Base-by-base conservation (phyloP, 2,329 filamentous ascomycete genomes). In the Alternaria triticina region DNA sequence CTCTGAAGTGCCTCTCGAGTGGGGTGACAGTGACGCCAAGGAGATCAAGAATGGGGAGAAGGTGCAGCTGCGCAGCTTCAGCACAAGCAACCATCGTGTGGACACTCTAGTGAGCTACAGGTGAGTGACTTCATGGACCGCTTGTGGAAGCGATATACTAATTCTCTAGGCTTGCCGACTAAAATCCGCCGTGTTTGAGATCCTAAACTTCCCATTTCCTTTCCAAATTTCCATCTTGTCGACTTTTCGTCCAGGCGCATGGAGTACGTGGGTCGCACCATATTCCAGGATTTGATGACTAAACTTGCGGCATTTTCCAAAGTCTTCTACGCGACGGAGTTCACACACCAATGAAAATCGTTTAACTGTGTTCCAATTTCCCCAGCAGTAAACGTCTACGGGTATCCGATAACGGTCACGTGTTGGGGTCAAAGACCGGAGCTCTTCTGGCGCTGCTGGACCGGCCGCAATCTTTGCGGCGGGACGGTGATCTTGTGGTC, bases 21-120 rank as follows among this genome's bases (percentile, higher is more conserved):
- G 96, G 96, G 96, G 96, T 50, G 96, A 99, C 82, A 97, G 93
- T 71, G 96, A 98, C 80, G 94, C 95, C 58, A 97, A 97, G 83
- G 96, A 99, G 84, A 97, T 99, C 70, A 86, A 90, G 77, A 92
- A 96, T 73, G 95, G 93, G 45, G 96, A 99, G 84, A 94, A 96
- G 77, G 96, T 99, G 28, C 94, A 97, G 83, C 83, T 99, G 76
- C 88, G 96, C 64, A 97, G 95, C 69, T 99, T 98, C 83, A 97
- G 94, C 81, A 99, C 96, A 15, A 94, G 91, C 69, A 97, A 90
- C 74, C 96, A 99, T 80, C 88, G 92, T 23, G 95, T 99, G 25
- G 96, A 97, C 77, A 99, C 96, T 1, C 82, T 98, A 69, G 96
- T 99, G 59, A 97, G 94, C 83, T 99, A 99, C 81, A 88, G 93